Evolutionary conservation across 768 basidiomycete species (phyloP), one percentile per base, ranked within the genome.

Genomic region (Amanita exitialis): DNA sequence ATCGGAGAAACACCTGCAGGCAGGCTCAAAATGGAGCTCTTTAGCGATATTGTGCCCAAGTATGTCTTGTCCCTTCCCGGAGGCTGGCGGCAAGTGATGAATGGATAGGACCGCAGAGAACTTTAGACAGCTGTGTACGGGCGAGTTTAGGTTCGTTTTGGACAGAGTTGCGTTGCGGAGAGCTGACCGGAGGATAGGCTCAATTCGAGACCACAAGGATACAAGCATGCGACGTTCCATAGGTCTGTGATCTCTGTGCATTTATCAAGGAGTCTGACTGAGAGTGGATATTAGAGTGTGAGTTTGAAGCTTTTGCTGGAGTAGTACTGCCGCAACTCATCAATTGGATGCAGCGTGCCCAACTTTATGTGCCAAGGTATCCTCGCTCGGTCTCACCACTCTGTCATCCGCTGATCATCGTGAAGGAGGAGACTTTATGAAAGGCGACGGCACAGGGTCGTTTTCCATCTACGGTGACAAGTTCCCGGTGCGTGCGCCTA

Each of bases 321-420:
- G 20, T 36, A 7, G 7, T 16, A 21, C 21, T 9, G 20, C 8
- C 32, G 28, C 4, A 34, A 8, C 15, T n/a, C 12, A n/a, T 12
- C 12, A 38, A n/a, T 2, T 16, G 16, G 16, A 6, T 27, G 9
- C 10, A 90, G 88, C 13, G 87, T 90, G 18, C 86, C 83, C 5
- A 89, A 89, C 59, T 99, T 98, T 69, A 97, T 99, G 93, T 89
- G 91, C 57, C 94, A 98, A 78, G 92, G 92, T 75, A n/a, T n/a
- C n/a, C n/a, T n/a, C n/a, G n/a, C n/a, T n/a, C n/a, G n/a, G n/a
- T n/a, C 54, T 42, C n/a, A 27, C 37, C 37, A n/a, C 13, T 30
- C 23, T 27, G 15, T 25, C 44, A 18, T 38, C 42, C 18, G 9
- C 46, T 37, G 21, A 45, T 54, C 21, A 41, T 38, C 21, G 43